phyloP scores from a whole-genome alignment of 1,284 basidiomycete species.

The Neonothopanus nambi region DNA sequence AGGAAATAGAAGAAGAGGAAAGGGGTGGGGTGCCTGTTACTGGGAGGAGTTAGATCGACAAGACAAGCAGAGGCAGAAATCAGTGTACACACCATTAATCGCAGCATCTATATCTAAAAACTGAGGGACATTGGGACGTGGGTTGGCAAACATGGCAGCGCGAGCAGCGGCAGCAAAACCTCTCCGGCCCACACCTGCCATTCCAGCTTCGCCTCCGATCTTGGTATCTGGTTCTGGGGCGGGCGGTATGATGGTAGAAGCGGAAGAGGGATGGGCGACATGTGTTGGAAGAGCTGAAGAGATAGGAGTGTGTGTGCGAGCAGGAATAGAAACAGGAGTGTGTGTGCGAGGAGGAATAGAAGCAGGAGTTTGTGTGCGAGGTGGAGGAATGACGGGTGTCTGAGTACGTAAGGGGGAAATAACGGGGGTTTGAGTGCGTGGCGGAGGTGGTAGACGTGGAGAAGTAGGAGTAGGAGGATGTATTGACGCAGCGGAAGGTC shows the following conservation, averaged over 20 bases:
- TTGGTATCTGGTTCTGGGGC: slow-evolving; percentile 60
- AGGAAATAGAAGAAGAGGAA: slow-evolving; percentile 41
- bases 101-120: slow-evolving; percentile 53
- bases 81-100: slow-evolving; percentile 38
- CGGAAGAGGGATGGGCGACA: not conserved
- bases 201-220: slow-evolving; percentile 78
- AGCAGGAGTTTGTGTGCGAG: not conserved
- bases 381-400: not conserved
- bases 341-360: not conserved
- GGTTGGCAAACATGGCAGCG: slow-evolving; percentile 58
- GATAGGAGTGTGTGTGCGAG: not conserved
- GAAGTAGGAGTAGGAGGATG: not conserved
- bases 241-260: slow-evolving; percentile 14
- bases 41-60: slow-evolving; percentile 30
- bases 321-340: not conserved
- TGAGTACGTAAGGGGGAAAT: not conserved
- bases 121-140: slow-evolving; percentile 14
- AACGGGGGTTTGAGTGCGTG: not conserved
- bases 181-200: slow-evolving; percentile 86
- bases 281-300: slow-evolving; percentile 2
- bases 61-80: slow-evolving; percentile 8
- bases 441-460: not conserved
- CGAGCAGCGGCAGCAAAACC: slow-evolving; percentile 82
- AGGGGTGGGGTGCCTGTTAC: slow-evolving; percentile 44
- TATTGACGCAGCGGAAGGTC: not conserved